Base-by-base conservation (phyloP, 495 filamentous ascomycete genomes). In the Trichoderma virens region DNA sequence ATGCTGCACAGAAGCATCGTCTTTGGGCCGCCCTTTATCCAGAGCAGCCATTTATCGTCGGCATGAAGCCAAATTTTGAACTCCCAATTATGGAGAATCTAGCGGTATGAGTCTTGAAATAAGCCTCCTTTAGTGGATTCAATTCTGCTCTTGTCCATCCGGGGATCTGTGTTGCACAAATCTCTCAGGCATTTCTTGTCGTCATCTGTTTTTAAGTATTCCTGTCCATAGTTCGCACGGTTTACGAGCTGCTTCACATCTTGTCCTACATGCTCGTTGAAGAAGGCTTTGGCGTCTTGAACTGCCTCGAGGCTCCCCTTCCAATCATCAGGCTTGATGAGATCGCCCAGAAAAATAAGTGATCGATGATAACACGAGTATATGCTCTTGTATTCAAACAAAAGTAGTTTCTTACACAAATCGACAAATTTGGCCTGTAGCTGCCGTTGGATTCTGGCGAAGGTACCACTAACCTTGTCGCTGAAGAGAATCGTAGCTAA, bases 1-100 rank as follows among this genome's bases (percentile, higher is more conserved):
- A 79, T 70, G 27, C 74, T 74, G 20, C 70, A 74, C 32, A 82
- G 45, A 1, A 82, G 73, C 79, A 82, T 82, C n/a, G 78, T 80
- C 68, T 82, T 82, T 9, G 74, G 72, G 25, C 69, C 74, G 9
- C 80, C 65, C 8, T 79, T 71, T 65, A 81, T 78, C 60, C 69
- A 71, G 64, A 77, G 65, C 69, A 76, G 56, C 32, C 35, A 31
- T 34, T 18, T 38, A 5, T 39, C 60, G 20, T n/a, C 20, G 23
- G 11, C 32, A 25, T 39, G 9, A 62, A 35, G 64, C 74, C 72
- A 54, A 72, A 64, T 38, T 59, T 66, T 66, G 73, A 80, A 82
- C 16, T 71, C 70, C 0, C 61, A 0, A 25, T 78, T 70, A 6
- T 71, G 64, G 7, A 82, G 70, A 27, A 83, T 72, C 79, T 75